Evolutionary conservation across 805 yeast genomes (phyloP).

Genomic region (Saccharomyces eubayanus): DNA sequence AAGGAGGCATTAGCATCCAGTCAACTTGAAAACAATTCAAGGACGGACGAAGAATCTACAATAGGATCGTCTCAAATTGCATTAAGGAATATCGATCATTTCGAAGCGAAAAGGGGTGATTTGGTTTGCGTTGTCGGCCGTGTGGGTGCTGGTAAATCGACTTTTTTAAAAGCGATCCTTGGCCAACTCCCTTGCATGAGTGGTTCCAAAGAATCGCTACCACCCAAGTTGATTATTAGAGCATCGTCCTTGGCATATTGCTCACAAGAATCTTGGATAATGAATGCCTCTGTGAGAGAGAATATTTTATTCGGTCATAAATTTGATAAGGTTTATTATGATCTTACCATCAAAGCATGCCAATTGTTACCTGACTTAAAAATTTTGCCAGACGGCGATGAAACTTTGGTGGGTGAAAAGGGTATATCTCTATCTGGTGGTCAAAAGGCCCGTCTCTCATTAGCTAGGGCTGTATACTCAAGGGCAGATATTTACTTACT

Average conservation of each 20-base stretch:
- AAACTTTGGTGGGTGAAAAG: slow-evolving; percentile 50
- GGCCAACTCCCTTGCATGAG: slow-evolving; percentile 43
- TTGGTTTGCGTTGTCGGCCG: slow-evolving; percentile 56
- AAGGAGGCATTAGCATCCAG: slow-evolving; percentile 11
- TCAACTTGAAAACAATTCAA: slow-evolving; percentile 6
- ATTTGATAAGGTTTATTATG: slow-evolving; percentile 36
- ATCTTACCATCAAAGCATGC: slow-evolving; percentile 41
- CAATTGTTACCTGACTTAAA: slow-evolving; percentile 41
- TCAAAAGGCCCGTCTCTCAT: slow-evolving; percentile 53
- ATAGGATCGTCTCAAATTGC: slow-evolving; percentile 42
- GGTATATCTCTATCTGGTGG: slow-evolving; percentile 57
- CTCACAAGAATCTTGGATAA: slow-evolving; percentile 50
- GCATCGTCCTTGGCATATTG: slow-evolving; percentile 44
- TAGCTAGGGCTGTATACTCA: slow-evolving; percentile 64
- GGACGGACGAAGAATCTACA: slow-evolving; percentile 36
- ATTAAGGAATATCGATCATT: slow-evolving; percentile 38
- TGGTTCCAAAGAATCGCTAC: slow-evolving; percentile 16
- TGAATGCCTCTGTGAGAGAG: slow-evolving; percentile 43
- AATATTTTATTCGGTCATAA: slow-evolving; percentile 45
- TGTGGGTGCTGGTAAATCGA: slow-evolving; percentile 63
- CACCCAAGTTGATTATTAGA: slow-evolving; percentile 25
- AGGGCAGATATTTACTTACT: slow-evolving; percentile 49
- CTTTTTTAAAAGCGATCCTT: slow-evolving; percentile 44
- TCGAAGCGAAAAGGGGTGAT: slow-evolving; percentile 44
- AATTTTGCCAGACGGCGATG: slow-evolving; percentile 45